phyloP scores from a whole-genome alignment of 768 basidiomycete species.

The Cystobasidium tubakii region DNA sequence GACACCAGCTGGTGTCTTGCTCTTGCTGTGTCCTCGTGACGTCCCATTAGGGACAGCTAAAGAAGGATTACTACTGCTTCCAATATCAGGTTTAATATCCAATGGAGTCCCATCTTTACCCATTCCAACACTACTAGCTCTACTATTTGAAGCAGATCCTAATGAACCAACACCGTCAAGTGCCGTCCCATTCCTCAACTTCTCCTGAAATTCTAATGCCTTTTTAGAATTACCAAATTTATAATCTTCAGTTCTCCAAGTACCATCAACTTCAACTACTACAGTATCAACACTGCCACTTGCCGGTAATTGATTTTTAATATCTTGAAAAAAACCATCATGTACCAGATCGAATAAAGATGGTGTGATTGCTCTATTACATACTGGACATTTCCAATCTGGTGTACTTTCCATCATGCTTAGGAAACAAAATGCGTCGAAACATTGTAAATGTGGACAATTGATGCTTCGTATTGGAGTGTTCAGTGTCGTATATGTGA shows the following conservation, averaged over 20 bases:
- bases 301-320: slow-evolving; percentile 71
- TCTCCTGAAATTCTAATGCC: slow-evolving; percentile 50
- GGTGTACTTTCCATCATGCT: slow-evolving; percentile 94
- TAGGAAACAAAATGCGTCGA: slow-evolving; percentile 90
- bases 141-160: not conserved
- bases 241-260: slow-evolving; percentile 90
- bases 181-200: slow-evolving; percentile 16
- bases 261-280: slow-evolving; percentile 83
- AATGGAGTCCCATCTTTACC: slow-evolving; percentile 2
- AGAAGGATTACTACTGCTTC: slow-evolving; percentile 38
- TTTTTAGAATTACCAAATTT: slow-evolving; percentile 71
- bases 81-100: slow-evolving; percentile 1
- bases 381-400: slow-evolving; percentile 90
- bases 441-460: slow-evolving; percentile 89
- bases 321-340: slow-evolving; percentile 86
- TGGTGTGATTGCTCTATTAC: slow-evolving; percentile 68
- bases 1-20: slow-evolving; percentile 42
- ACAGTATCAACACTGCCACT: slow-evolving; percentile 69
- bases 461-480: slow-evolving; percentile 78
- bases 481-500: slow-evolving; percentile 77
- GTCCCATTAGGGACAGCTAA: slow-evolving; percentile 5
- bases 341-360: slow-evolving; percentile 69
- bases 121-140: slow-evolving; percentile 7
- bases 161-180: not conserved
- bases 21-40: slow-evolving; percentile 45